Conservation (phyloP, 257 asterid genomes). For the Solanum phureja region DNA sequence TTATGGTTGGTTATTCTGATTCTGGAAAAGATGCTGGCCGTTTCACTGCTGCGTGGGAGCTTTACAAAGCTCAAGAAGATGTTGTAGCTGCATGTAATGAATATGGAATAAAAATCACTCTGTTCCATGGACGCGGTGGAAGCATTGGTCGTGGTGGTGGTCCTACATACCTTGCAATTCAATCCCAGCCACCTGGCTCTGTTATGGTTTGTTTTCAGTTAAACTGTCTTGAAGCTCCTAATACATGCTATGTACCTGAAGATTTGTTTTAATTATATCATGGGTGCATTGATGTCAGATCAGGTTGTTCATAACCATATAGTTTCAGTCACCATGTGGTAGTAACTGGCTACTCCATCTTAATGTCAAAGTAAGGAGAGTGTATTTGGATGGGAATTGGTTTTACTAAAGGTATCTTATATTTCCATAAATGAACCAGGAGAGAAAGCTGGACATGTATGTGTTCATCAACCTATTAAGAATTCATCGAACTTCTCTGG, state of each 20-base stretch:
- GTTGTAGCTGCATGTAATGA: slow-evolving; percentile 91
- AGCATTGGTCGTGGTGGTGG: slow-evolving; percentile 99
- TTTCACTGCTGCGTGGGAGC: slow-evolving; percentile 96
- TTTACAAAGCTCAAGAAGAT: slow-evolving; percentile 96
- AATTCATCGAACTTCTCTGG: not conserved
- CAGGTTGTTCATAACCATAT: not conserved
- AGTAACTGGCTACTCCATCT: not conserved
- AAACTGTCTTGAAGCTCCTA: not conserved
- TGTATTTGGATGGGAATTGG: not conserved
- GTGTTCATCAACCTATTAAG: not conserved
- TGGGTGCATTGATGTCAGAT: not conserved
- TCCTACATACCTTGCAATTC: slow-evolving; percentile 90
- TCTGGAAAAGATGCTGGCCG: slow-evolving; percentile 99
- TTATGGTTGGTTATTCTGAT: slow-evolving; percentile 98
- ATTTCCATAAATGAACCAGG: not conserved
- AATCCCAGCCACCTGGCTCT: slow-evolving; percentile 97
- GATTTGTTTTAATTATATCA: not conserved
- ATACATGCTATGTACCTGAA: not conserved
- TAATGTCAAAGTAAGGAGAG: not conserved
- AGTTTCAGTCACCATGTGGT: not conserved
- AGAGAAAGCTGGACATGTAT: not conserved
- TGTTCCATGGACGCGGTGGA: slow-evolving; percentile 99
- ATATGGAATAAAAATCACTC: slow-evolving; percentile 75
- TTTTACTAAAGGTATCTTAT: not conserved
- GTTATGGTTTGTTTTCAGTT: slow-evolving; percentile 59